phyloP scores from a whole-genome alignment of 169 alveolate species.

The Plasmodium falciparum region DNA sequence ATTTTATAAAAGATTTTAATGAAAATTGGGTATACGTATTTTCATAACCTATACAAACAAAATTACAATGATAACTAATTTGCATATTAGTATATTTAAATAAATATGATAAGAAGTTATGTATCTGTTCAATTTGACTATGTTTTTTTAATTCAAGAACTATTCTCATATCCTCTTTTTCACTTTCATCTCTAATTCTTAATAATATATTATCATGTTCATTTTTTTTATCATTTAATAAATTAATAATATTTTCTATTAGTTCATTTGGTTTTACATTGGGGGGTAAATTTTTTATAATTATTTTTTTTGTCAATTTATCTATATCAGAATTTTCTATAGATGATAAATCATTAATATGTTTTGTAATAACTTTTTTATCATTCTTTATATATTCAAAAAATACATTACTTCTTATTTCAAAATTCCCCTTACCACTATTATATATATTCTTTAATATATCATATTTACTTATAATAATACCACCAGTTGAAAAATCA shows the following conservation, averaged over 20 bases:
- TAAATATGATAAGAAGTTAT: constrained; percentile 42
- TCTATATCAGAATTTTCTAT: constrained; percentile 16
- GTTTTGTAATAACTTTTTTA: constrained; percentile 9
- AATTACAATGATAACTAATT: constrained; percentile 73
- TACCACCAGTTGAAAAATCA: constrained; percentile 91
- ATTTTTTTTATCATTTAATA: constrained; percentile 60
- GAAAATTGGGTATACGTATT: constrained; percentile 75
- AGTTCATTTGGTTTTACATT: constrained; percentile 77
- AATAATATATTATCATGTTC: constrained; percentile 68
- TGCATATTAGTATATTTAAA: constrained; percentile 67
- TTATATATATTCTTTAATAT: constrained; percentile 78
- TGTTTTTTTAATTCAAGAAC: constrained; percentile 71
- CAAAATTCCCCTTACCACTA: constrained; percentile 86
- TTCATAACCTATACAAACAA: constrained; percentile 71
- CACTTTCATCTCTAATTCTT: constrained; percentile 79
- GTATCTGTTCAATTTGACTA: constrained; percentile 69
- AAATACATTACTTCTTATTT: constrained; percentile 76
- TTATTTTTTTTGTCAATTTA: constrained; percentile 48
- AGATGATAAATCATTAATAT: constrained; percentile 21
- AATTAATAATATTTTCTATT: constrained; percentile 25
- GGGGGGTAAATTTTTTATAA: constrained; percentile 78
- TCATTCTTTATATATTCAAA: constrained; percentile 40
- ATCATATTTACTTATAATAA: constrained; percentile 78
- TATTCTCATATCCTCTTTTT: constrained; percentile 77
- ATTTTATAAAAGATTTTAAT: constrained; percentile 36